phyloP scores from a whole-genome alignment of 129 eudicot species.

The Calendula officinalis region DNA sequence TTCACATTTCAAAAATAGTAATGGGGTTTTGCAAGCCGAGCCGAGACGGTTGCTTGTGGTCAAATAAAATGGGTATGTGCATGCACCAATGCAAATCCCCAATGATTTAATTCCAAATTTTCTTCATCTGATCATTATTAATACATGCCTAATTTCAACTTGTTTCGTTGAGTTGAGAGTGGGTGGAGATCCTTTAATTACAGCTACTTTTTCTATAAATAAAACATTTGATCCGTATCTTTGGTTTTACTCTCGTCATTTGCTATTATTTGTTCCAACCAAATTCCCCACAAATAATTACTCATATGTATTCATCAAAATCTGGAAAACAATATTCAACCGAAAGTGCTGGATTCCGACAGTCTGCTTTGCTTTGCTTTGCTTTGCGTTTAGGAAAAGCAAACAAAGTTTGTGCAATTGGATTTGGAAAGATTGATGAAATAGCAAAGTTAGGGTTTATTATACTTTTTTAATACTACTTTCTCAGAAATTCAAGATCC shows the following conservation, averaged over 20 bases:
- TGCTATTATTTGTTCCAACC: not conserved
- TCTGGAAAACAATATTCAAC: constrained; percentile 3
- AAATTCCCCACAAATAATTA: constrained; percentile 7
- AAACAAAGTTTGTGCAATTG: constrained; percentile 29
- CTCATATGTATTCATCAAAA: not conserved
- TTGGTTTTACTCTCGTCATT: constrained; percentile 4
- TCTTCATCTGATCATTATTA: constrained; percentile 30
- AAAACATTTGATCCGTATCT: constrained; percentile 17
- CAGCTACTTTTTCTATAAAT: constrained; percentile 33
- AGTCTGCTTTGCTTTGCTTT: constrained; percentile 24
- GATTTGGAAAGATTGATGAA: constrained; percentile 30
- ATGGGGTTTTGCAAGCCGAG: constrained; percentile 6
- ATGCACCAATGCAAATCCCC: constrained; percentile 39
- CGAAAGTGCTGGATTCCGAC: constrained; percentile 42
- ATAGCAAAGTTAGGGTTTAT: constrained; percentile 29
- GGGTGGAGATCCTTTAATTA: constrained; percentile 36
- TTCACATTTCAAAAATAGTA: not conserved
- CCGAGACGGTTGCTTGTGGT: not conserved
- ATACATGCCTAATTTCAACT: constrained; percentile 35
- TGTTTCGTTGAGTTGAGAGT: constrained; percentile 29
- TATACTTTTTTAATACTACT: not conserved
- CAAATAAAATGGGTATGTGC: constrained; percentile 26
- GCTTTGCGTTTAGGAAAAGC: constrained; percentile 33
- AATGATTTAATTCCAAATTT: constrained; percentile 24
- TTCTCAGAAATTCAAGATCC: constrained; percentile 28